Evolutionary conservation across 257 asterid genomes (phyloP), one percentile per base, ranked within the genome.

Genomic region (Gentiana macrophylla): DNA sequence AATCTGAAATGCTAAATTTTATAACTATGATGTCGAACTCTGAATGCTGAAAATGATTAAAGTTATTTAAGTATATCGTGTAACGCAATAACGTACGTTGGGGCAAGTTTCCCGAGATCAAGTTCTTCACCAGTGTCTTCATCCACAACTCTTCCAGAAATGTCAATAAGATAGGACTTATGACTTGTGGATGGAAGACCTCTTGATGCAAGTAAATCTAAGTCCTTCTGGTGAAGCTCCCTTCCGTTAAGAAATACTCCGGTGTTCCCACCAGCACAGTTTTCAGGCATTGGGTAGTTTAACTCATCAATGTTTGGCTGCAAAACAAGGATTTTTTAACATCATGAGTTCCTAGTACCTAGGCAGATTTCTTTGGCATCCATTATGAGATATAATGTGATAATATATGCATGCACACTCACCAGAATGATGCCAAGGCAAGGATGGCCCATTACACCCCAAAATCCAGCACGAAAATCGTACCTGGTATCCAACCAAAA

Each of bases 391-490:
- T 9, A 57, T 34, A 57, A 43, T 15, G 12, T 3, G 12, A 5
- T 37, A 12, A 52, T 6, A 38, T n/a, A 34, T 57, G 13, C 9
- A 34, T 38, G 37, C 57, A 59, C 37, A 41, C 94, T 68, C 74
- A 91, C 98, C 89, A 77, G 75, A 67, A 84, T 68, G 62, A 91
- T 83, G 55, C 98, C 98, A 32, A 82, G 76, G 69, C 98, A 91
- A 52, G 89, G 89, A 74, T 79, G 79, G 58, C 96, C 96, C 80
- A 91, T 80, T 77, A 82, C 95, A 49, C 98, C 98, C 98, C 98
- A 91, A 77, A 91, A 91, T 61, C 98, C 98, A 36, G 96, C 98
- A 57, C 73, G 74, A 59, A 62, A 56, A 62, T 91, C 98, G 48
- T 86, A 91, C 98, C 98, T 91, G 73, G 52, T 62, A 60, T 41